Percentiles rank a stretch among this genome's conserved stretches.
phyloP scores from a whole-genome alignment of 2,329 filamentous ascomycete species.

The Colletotrichum gigasporum region DNA sequence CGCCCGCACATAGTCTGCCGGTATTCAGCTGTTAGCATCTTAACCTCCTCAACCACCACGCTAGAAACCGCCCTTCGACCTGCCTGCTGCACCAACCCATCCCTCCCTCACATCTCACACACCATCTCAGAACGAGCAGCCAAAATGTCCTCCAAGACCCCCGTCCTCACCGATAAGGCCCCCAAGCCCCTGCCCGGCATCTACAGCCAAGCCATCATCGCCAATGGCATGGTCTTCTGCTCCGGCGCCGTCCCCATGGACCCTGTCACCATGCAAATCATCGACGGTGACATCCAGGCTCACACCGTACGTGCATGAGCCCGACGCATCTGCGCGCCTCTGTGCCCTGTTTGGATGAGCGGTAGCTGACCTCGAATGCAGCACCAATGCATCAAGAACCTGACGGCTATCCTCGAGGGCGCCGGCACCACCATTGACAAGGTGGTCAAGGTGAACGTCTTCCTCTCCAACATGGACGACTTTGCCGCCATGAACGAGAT shows the following conservation, averaged over 20 bases:
- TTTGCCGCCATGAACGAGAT: conserved; percentile 80
- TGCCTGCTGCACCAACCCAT: no score
- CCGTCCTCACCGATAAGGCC: conserved; percentile 50
- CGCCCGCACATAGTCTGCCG: background rate
- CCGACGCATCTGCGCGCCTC: background rate
- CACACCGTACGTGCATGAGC: conserved; percentile 59
- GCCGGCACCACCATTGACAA: conserved; percentile 72
- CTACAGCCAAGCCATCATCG: conserved; percentile 69
- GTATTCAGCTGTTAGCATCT: background rate
- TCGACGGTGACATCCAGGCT: conserved; percentile 71
- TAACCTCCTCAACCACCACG: background rate
- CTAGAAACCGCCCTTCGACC: no score
- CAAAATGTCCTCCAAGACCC: conserved; percentile 40
- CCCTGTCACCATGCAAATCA: conserved; percentile 63
- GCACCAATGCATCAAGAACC: conserved; percentile 75
- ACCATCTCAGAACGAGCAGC: background rate
- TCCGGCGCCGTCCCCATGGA: conserved; percentile 78
- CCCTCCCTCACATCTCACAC: background rate
- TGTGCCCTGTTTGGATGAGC: background rate
- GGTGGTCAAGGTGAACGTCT: conserved; percentile 79
- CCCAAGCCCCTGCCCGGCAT: conserved; percentile 50
- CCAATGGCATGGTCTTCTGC: conserved; percentile 74
- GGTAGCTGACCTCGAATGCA: conserved; percentile 29
- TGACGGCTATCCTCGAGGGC: conserved; percentile 74
- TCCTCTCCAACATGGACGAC: conserved; percentile 77